Base-by-base conservation (phyloP, 495 filamentous ascomycete species). In the Podospora fimiseda region DNA sequence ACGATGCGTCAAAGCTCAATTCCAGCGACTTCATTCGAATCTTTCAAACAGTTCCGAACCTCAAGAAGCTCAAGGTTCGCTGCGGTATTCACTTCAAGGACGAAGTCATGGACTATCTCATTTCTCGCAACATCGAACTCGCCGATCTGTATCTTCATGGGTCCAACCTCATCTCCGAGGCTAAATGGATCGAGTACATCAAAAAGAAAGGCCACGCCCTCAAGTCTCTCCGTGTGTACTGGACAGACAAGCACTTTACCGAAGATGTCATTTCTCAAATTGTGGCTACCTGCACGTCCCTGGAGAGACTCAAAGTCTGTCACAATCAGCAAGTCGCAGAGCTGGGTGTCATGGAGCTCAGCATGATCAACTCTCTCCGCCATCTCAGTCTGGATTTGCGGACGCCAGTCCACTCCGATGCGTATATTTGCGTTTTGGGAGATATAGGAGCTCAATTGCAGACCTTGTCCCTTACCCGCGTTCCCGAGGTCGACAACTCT, bases 41-140 rank as follows among this genome's bases (percentile, higher is more conserved):
- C 19, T 88, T 96, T 57, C 81, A 88, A n/a, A 75, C 82, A 1
- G 79, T 85, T 48, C 83, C 89, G 3, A 74, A 68, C 13, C 70
- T 94, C 30, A 80, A 79, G 48, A 76, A 77, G 43, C 69, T 96
- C 30, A 84, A 87, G 51, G 72, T 93, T 41, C 80, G 82, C 37
- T 88, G 91, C 61, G 87, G 82, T n/a, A 83, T 89, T 30, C 88
- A 93, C 58, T 84, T 95, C 77, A 94, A 93, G 65, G 86, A 95
- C 60, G 65, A 72, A 11, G 84, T 88, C 21, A 74, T 95, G 62
- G 77, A 92, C 16, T 94, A 89, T 66, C 80, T 95, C 60, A 71
- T 87, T 3, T 83, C 83, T 49, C 83, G 86, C 19, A 68, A 85
- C 38, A 71, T 83, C 37, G 59, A 78, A 9, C 74, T 95, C 41